Evolutionary conservation across 2,329 filamentous ascomycete species (phyloP).

Genomic region (Penicillium sp.): DNA sequence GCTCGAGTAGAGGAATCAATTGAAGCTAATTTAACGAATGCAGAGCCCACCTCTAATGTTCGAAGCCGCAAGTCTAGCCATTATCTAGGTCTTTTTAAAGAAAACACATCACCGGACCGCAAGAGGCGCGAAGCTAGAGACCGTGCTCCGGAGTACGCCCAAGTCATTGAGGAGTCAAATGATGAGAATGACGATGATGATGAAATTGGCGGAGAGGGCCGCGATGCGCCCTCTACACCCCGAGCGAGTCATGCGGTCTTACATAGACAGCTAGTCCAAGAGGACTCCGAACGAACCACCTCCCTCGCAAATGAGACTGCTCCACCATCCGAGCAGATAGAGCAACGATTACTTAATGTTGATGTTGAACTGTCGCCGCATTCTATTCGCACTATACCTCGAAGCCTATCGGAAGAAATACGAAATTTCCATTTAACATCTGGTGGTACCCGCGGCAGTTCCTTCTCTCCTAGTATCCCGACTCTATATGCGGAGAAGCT

Average conservation of each 20-base stretch:
- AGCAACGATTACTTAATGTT: conserved; percentile 3
- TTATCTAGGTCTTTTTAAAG: conserved; percentile 62
- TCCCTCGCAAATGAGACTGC: not conserved
- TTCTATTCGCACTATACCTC: conserved; percentile 39
- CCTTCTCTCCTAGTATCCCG: conserved; percentile 41
- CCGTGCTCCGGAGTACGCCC: conserved; percentile 35
- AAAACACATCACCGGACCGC: conserved; percentile 53
- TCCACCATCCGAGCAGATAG: not conserved
- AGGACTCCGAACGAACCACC: conserved; percentile 4
- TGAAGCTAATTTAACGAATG: conserved; percentile 58
- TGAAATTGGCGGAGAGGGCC: conserved; percentile 3
- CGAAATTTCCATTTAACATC: conserved; percentile 52
- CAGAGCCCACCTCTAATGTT: conserved; percentile 51
- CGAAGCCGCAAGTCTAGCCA: conserved; percentile 64
- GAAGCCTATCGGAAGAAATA: conserved; percentile 54
- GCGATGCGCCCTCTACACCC: conserved; percentile 4
- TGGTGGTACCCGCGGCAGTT: conserved; percentile 41
- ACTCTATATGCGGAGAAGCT: conserved; percentile 33
- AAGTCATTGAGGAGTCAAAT: conserved; percentile 18
- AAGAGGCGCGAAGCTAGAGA: conserved; percentile 47
- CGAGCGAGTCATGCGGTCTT: conserved; percentile 15
- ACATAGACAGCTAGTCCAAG: conserved; percentile 18
- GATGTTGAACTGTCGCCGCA: conserved; percentile 23
- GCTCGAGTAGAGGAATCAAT: conserved; percentile 58
- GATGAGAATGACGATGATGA: not conserved